Evolutionary conservation across 2,329 filamentous ascomycete species (phyloP).

Genomic region (Diaporthe amygdali): DNA sequence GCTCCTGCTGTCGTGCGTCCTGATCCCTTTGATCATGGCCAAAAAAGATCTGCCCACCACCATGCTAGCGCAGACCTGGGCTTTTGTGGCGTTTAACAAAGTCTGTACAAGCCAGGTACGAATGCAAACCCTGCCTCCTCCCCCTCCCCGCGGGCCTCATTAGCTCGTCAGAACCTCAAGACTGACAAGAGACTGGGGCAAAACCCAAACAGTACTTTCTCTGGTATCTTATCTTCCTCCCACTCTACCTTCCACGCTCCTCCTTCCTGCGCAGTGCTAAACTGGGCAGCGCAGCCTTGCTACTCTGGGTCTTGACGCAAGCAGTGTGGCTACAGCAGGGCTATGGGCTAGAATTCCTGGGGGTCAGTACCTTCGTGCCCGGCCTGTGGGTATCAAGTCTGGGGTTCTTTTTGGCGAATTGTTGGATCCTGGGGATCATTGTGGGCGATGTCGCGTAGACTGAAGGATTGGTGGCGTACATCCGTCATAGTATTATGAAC

Average conservation of each 20-base stretch:
- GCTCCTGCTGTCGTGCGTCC: conserved; percentile 76
- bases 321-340: conserved; percentile 77
- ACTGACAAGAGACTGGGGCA: neutral
- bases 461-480: neutral
- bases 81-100: conserved; percentile 98
- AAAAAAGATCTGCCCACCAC: conserved; percentile 82
- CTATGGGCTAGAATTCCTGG: conserved; percentile 80
- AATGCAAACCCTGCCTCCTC: conserved; percentile 13
- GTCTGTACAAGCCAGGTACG: conserved; percentile 95
- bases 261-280: conserved; percentile 66
- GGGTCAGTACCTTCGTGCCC: conserved; percentile 81
- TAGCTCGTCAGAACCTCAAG: too few species aligned
- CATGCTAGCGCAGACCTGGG: conserved; percentile 95
- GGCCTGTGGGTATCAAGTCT: conserved; percentile 80
- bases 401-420: conserved; percentile 83
- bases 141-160: neutral
- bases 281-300: conserved; percentile 68
- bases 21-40: conserved; percentile 73
- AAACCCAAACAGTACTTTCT: conserved; percentile 80
- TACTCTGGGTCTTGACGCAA: conserved; percentile 79
- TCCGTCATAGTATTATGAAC: neutral
- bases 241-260: conserved; percentile 85
- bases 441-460: conserved; percentile 63
- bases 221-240: conserved; percentile 95
- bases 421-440: conserved; percentile 84